Evolutionary conservation across 169 alveolate genomes (phyloP).

Genomic region (Amoebophrya sp.): DNA sequence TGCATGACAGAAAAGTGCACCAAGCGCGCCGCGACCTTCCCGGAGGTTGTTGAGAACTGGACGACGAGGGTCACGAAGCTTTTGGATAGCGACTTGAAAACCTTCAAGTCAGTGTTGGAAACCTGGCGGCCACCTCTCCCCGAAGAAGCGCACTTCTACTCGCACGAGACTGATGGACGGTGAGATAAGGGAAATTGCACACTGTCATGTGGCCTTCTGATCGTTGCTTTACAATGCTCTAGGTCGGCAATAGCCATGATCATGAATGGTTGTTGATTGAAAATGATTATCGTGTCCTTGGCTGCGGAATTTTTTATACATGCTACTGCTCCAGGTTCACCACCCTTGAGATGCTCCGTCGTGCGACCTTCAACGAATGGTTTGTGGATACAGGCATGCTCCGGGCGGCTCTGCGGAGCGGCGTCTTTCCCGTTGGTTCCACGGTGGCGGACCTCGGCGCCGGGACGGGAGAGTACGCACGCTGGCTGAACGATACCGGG

Average conservation of each 20-base stretch:
- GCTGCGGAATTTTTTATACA: too few species aligned
- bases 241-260: too few species aligned
- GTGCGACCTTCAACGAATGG: constrained; percentile 8
- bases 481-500: neutral
- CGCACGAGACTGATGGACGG: neutral
- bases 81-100: neutral
- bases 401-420: neutral
- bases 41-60: neutral
- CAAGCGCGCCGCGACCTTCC: neutral
- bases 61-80: neutral
- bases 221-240: too few species aligned
- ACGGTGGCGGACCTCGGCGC: neutral
- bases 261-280: too few species aligned
- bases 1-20: neutral
- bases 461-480: neutral
- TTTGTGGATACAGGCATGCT: constrained; percentile 14
- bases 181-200: too few species aligned
- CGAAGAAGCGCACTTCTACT: constrained; percentile 11
- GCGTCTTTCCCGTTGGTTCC: neutral
- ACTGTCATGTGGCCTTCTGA: too few species aligned
- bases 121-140: neutral
- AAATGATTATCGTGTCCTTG: too few species aligned
- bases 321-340: neutral
- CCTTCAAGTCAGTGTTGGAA: neutral
- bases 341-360: neutral